These are phyloP conservation scores for Raffaelea ambrosiae DNA, from an alignment of 2,329 filamentous ascomycete genomes.

Conservation along the genomic window DNA sequence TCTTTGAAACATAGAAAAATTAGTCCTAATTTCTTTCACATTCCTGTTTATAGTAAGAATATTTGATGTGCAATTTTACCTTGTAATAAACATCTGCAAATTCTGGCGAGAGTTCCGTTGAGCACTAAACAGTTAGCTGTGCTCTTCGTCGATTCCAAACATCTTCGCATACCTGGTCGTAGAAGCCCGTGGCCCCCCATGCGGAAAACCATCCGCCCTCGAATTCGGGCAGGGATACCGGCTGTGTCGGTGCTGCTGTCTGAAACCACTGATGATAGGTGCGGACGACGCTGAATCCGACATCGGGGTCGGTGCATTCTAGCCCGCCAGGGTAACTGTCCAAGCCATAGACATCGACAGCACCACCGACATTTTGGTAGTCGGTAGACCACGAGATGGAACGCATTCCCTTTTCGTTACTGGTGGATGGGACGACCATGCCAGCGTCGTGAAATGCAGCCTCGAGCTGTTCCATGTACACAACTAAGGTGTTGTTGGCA, in stretches of 20 bases:
- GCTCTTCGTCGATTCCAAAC: background rate
- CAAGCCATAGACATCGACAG: slow-evolving; percentile 40
- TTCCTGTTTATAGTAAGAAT: too few relatives aligned
- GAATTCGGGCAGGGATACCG: slow-evolving; percentile 46
- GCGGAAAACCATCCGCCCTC: slow-evolving; percentile 51
- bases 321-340: slow-evolving; percentile 38
- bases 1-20: slow-evolving; percentile 16
- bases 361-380: slow-evolving; percentile 46
- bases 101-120: slow-evolving; percentile 32
- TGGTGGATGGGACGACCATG: slow-evolving; percentile 11
- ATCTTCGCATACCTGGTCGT: slow-evolving; percentile 27
- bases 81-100: slow-evolving; percentile 50
- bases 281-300: slow-evolving; percentile 39
- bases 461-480: slow-evolving; percentile 13
- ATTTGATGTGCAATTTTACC: background rate
- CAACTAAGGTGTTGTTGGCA: slow-evolving; percentile 10
- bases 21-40: too few relatives aligned
- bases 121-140: slow-evolving; percentile 20
- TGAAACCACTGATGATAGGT: slow-evolving; percentile 50
- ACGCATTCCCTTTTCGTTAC: slow-evolving; percentile 27
- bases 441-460: slow-evolving; percentile 7
- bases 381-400: slow-evolving; percentile 43
- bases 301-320: slow-evolving; percentile 38
- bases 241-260: slow-evolving; percentile 46
- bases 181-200: slow-evolving; percentile 59